A percentile compares a stretch with the other conserved stretches of the same genome.
Conservation (phyloP, 768 basidiomycete species). For the Psilocybe cubensis region DNA sequence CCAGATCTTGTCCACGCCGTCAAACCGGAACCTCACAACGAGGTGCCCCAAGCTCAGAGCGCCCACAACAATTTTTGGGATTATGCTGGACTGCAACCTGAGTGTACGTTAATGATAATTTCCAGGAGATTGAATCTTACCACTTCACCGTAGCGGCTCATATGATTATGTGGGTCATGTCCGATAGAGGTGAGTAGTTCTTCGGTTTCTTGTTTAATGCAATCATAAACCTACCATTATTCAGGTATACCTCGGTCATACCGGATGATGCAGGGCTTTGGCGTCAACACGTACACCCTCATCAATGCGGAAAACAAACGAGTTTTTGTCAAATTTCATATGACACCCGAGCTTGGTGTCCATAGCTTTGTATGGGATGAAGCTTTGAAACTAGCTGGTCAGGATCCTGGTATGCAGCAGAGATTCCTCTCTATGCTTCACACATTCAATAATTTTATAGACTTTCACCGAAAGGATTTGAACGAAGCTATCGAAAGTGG, state of each 20-base stretch:
- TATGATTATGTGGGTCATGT: constrained; percentile 86
- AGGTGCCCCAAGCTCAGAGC: constrained; percentile 68
- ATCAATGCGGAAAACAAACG: constrained; percentile 67
- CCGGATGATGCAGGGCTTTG: constrained; percentile 90
- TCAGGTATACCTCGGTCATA: constrained; percentile 80
- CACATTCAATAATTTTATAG: constrained; percentile 31
- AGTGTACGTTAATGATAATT: constrained; percentile 41
- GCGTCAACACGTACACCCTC: constrained; percentile 85
- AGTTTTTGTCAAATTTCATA: constrained; percentile 90
- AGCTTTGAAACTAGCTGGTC: constrained; percentile 78
- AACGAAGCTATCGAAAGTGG: constrained; percentile 81
- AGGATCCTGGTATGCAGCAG: constrained; percentile 71
- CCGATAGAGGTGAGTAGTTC: constrained; percentile 62
- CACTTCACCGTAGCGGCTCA: constrained; percentile 50
- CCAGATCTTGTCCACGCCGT: constrained; percentile 86
- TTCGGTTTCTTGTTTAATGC: not conserved
- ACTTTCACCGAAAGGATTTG: constrained; percentile 88
- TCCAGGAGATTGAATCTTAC: not conserved
- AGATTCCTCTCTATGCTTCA: not conserved
- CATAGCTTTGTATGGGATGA: constrained; percentile 91
- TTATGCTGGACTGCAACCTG: constrained; percentile 71
- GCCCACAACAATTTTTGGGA: constrained; percentile 93
- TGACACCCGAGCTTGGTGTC: constrained; percentile 79
- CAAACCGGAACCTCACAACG: constrained; percentile 85
- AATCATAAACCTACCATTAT: no score